phyloP scores from a whole-genome alignment of 148 eudicot genomes.

The Diospyros kaki region DNA sequence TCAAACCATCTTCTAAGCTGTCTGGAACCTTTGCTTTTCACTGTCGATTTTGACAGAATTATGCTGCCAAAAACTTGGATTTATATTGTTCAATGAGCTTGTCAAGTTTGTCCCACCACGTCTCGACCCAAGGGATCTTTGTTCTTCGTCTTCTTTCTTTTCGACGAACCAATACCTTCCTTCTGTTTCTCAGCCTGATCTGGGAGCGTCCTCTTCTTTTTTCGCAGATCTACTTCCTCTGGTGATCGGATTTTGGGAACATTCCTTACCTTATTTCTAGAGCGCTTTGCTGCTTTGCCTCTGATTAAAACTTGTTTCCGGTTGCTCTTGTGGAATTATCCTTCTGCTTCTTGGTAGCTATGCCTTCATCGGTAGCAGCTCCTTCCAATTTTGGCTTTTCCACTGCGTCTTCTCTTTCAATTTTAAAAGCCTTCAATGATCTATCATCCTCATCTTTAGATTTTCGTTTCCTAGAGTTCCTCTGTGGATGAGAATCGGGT shows the following conservation, averaged over 20 bases:
- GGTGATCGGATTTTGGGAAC: constrained; percentile 11
- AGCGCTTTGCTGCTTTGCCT: constrained; percentile 2
- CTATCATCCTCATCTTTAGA: constrained; percentile 19
- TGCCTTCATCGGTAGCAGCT: constrained; percentile 20
- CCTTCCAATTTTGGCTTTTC: constrained; percentile 17
- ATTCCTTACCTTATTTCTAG: constrained; percentile 9
- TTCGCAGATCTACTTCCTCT: constrained; percentile 8
- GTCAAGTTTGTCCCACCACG: constrained; percentile 75
- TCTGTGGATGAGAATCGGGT: constrained; percentile 22
- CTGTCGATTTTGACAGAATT: constrained; percentile 37
- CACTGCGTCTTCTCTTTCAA: constrained; percentile 15
- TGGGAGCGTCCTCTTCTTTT: constrained; percentile 35
- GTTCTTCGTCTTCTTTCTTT: constrained; percentile 42
- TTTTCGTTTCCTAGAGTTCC: constrained; percentile 48
- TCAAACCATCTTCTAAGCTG: constrained; percentile 86
- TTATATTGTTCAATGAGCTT: constrained; percentile 63
- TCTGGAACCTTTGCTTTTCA: constrained; percentile 51
- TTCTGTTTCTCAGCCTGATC: constrained; percentile 20
- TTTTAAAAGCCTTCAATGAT: constrained; percentile 20
- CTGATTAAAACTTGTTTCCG: constrained; percentile 11
- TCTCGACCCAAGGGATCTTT: constrained; percentile 72
- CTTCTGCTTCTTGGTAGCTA: constrained; percentile 29
- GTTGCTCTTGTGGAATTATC: constrained; percentile 10
- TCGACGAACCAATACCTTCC: constrained; percentile 27
- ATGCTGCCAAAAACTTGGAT: constrained; percentile 51